Base-by-base conservation (phyloP, 2,329 filamentous ascomycete species). In the Diplodia intermedia region DNA sequence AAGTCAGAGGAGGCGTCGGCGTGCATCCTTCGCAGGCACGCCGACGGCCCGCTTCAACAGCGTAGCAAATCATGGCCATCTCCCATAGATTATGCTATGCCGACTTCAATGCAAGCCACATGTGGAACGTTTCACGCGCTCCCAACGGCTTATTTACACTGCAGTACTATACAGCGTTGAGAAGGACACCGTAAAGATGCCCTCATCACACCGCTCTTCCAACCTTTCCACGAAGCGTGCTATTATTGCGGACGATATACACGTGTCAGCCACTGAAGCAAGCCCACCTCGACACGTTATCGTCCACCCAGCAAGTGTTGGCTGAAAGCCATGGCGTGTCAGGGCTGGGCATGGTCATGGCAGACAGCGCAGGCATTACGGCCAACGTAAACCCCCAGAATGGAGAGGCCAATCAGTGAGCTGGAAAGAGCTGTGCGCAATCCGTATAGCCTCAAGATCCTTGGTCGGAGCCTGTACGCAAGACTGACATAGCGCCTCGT, bases 51-150 rank as follows among this genome's bases (percentile, higher is more conserved):
- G 43, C 9, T 14, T 47, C 43, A 4, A 3, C 6, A 11, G 43
- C 7, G 8, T 47, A 47, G 4, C 43, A 47, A 47, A 47, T 47
- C 43, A 47, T 9, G 7, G 18, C 43, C n/a, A 7, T 20, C 18
- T 9, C n/a, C 8, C 43, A 47, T 20, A 47, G 43, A 47, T 47
- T n/a, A 20, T 47, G 43, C n/a, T 20, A 47, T 47, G 43, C 43
- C 9, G 43, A 6, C 14, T 11, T 47, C 18, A 20, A 47, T 47
- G 43, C 43, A 47, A 47, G 43, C 43, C 43, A 26, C 26, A 47
- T 47, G 43, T 47, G 43, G 8, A 47, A 47, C 43, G 43, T 47
- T 47, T n/a, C 43, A 47, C 43, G n/a, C 43, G 43, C 43, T 47
- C 36, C 20, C 43, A 47, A 47, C 43, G 43, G 18, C 43, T 20